phyloP scores from a whole-genome alignment of 2,329 filamentous ascomycete species.

The Hypoxylon sp. region DNA sequence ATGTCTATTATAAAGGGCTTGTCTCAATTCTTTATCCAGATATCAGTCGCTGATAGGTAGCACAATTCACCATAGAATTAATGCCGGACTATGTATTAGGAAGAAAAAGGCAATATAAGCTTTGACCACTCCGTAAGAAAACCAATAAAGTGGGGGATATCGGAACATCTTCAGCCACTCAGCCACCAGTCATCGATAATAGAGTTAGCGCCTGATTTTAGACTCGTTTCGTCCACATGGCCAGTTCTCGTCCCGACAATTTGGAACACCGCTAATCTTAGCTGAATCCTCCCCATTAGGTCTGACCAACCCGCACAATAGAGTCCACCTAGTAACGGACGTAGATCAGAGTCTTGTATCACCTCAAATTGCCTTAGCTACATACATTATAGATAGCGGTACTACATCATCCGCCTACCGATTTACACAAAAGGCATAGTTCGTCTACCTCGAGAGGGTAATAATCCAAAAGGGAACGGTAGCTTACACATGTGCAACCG shows the following conservation, averaged over 20 bases:
- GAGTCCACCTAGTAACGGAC: conserved; percentile 23
- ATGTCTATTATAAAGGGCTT: conserved; percentile 11
- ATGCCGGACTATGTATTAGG: neutral
- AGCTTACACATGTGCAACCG: conserved; percentile 24
- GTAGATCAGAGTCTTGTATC: conserved; percentile 38
- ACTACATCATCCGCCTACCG: conserved; percentile 19
- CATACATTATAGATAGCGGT: conserved; percentile 7
- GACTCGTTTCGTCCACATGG: conserved; percentile 37
- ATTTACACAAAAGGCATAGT: conserved; percentile 25
- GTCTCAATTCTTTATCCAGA: neutral
- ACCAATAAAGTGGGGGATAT: conserved; percentile 20
- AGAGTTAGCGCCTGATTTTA: conserved; percentile 32
- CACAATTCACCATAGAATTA: neutral
- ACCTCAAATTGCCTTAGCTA: conserved; percentile 30
- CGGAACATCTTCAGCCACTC: conserved; percentile 16
- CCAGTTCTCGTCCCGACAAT: conserved; percentile 37
- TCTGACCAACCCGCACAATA: conserved; percentile 19
- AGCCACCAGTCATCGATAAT: conserved; percentile 27
- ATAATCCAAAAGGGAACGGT: conserved; percentile 19
- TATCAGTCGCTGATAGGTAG: neutral
- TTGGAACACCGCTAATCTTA: conserved; percentile 40
- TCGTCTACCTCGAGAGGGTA: neutral
- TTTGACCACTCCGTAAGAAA: conserved; percentile 21
- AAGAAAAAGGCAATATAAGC: conserved; percentile 17
- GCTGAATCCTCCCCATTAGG: conserved; percentile 21